These are phyloP conservation scores for Microstegium vimineum DNA, from an alignment of 176 grass and related monocot genomes.

Conservation along the genomic window DNA sequence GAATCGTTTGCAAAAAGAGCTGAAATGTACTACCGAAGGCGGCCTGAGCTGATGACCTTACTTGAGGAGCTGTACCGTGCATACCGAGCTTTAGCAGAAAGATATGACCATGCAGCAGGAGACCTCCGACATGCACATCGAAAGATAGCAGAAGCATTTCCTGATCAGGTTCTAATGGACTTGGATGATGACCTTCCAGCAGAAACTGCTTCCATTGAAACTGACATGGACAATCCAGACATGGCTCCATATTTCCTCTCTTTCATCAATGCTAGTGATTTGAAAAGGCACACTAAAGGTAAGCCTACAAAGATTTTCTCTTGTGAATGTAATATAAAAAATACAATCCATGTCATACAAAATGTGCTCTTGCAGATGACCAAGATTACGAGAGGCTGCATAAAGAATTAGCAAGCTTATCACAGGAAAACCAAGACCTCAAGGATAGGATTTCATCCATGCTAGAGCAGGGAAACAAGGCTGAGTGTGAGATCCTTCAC, in stretches of 20 bases:
- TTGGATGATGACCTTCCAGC: conserved; percentile 66
- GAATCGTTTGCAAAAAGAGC: conserved; percentile 91
- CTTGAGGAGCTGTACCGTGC: conserved; percentile 88
- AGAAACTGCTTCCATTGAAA: conserved; percentile 38
- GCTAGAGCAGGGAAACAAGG: conserved; percentile 38
- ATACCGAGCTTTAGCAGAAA: conserved; percentile 85
- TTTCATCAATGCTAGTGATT: conserved; percentile 36
- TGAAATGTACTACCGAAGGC: conserved; percentile 94
- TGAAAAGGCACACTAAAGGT: conserved; percentile 44
- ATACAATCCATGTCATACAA: not conserved
- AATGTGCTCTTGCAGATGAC: conserved; percentile 32
- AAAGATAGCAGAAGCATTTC: conserved; percentile 74
- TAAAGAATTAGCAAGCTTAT: conserved; percentile 70
- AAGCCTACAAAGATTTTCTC: conserved; percentile 7
- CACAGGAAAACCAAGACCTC: conserved; percentile 72
- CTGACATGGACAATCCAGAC: conserved; percentile 42
- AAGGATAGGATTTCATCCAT: conserved; percentile 47
- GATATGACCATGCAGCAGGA: conserved; percentile 75
- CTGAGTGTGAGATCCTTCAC: conserved; percentile 39
- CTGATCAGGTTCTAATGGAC: conserved; percentile 62
- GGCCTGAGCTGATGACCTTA: conserved; percentile 81
- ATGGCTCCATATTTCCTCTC: conserved; percentile 43
- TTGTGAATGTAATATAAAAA: conserved; percentile 9
- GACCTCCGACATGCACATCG: conserved; percentile 81
- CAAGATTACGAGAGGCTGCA: conserved; percentile 54